phyloP scores from a whole-genome alignment of 2,329 filamentous ascomycete species.

The Exophiala sideris region DNA sequence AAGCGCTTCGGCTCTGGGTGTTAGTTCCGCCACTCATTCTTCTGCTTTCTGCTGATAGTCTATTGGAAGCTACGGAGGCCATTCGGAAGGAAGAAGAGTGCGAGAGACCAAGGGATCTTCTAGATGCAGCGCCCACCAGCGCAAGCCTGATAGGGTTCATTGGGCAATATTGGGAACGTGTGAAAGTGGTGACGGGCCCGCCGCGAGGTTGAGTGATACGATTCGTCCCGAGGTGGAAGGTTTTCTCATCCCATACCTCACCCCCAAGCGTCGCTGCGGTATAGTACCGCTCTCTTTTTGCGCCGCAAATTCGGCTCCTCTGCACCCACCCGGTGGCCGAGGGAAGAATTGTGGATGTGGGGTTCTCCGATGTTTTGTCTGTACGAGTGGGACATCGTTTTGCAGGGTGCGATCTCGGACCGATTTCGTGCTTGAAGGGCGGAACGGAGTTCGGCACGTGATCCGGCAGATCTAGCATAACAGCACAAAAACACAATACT shows the following conservation, averaged over 20 bases:
- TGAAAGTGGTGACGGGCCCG: neutral
- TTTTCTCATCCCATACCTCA: neutral
- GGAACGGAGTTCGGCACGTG: neutral
- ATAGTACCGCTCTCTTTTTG: neutral
- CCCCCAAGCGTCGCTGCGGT: no score
- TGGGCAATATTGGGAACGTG: slow-evolving; percentile 1
- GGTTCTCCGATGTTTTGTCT: neutral
- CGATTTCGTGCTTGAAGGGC: neutral
- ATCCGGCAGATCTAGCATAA: no score
- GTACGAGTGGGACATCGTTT: neutral
- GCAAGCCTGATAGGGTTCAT: slow-evolving; percentile 22
- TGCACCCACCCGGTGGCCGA: neutral
- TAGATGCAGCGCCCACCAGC: slow-evolving; percentile 19
- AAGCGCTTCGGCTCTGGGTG: slow-evolving; percentile 44
- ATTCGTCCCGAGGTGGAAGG: neutral
- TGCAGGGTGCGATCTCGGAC: neutral
- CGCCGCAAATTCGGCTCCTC: neutral
- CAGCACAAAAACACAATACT: no score
- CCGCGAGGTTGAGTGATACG: neutral
- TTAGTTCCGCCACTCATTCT: slow-evolving; percentile 9
- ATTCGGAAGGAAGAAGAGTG: slow-evolving; percentile 15
- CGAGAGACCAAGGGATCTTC: slow-evolving; percentile 10
- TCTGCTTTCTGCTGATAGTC: slow-evolving; percentile 24
- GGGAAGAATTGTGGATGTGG: neutral
- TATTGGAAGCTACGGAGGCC: slow-evolving; percentile 17